phyloP scores from a whole-genome alignment of 495 filamentous ascomycete genomes.

The Trichoderma orchidacearum region DNA sequence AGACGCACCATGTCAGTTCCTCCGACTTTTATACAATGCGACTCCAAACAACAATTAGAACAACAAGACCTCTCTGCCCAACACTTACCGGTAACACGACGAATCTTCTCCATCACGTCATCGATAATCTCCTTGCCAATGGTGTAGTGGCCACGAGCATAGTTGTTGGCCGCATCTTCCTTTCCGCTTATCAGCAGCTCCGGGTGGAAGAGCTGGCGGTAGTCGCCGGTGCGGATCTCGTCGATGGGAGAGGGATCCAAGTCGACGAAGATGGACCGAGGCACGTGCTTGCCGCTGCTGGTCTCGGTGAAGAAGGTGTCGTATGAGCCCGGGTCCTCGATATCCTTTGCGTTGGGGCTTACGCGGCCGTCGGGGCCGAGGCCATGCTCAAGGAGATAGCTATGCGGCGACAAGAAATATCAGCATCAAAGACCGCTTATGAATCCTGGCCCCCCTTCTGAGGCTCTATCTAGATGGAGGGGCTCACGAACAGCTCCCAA shows the following conservation, averaged over 20 bases:
- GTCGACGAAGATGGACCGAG: slow-evolving; percentile 80
- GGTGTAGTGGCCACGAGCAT: slow-evolving; percentile 96
- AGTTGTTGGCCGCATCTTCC: slow-evolving; percentile 99
- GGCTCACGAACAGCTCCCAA: slow-evolving; percentile 77
- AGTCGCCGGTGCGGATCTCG: slow-evolving; percentile 87
- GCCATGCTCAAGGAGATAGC: slow-evolving; percentile 86
- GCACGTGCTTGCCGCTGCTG: slow-evolving; percentile 75
- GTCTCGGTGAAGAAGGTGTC: slow-evolving; percentile 92
- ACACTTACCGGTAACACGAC: slow-evolving; percentile 69
- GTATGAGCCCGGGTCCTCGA: slow-evolving; percentile 54
- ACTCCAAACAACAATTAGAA: not conserved
- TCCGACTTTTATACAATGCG: not conserved
- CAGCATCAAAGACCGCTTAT: slow-evolving; percentile 4
- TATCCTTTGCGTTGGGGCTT: slow-evolving; percentile 47
- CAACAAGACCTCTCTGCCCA: not conserved
- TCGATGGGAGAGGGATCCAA: slow-evolving; percentile 85
- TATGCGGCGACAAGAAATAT: slow-evolving; percentile 15
- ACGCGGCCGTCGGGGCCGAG: slow-evolving; percentile 62
- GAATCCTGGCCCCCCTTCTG: not conserved
- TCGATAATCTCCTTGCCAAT: slow-evolving; percentile 98
- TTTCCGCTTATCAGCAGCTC: slow-evolving; percentile 99
- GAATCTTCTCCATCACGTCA: slow-evolving; percentile 90
- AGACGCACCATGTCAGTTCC: slow-evolving; percentile 9
- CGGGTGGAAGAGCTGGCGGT: slow-evolving; percentile 93
- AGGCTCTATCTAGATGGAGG: slow-evolving; percentile 17